Percentiles rank a stretch among this genome's conserved stretches.
Evolutionary conservation across 768 basidiomycete genomes (phyloP).

Genomic region (Pulveroboletus sp.): DNA sequence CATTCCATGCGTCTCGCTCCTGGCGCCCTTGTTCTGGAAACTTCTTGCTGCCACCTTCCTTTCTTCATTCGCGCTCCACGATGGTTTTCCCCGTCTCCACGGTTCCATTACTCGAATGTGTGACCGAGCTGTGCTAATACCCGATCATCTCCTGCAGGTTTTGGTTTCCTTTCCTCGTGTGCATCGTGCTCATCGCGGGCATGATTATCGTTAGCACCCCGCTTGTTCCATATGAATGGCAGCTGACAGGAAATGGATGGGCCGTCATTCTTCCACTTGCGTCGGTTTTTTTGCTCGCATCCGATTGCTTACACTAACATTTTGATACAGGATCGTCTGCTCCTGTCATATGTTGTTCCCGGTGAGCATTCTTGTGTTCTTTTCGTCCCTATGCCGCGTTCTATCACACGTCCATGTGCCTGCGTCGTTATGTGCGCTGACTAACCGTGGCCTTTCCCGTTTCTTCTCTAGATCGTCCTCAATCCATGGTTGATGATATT

Average conservation of each 20-base stretch:
- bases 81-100: background rate
- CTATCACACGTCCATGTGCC: background rate
- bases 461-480: slow-evolving; percentile 58
- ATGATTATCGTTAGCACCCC: slow-evolving; percentile 57
- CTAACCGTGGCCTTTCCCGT: slow-evolving; percentile 1
- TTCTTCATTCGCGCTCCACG: background rate
- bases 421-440: slow-evolving; percentile 10
- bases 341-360: slow-evolving; percentile 74
- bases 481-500: slow-evolving; percentile 92
- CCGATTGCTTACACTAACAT: background rate
- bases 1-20: background rate
- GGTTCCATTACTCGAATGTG: slow-evolving; percentile 3
- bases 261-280: slow-evolving; percentile 76
- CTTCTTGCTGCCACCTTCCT: background rate
- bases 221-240: slow-evolving; percentile 65
- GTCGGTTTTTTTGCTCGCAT: slow-evolving; percentile 40
- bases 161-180: slow-evolving; percentile 42
- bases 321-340: slow-evolving; percentile 49
- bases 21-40: background rate
- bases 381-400: background rate
- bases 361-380: slow-evolving; percentile 40
- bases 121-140: slow-evolving; percentile 14
- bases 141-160: slow-evolving; percentile 21
- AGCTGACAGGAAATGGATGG: slow-evolving; percentile 58
- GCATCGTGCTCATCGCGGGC: slow-evolving; percentile 49